Conservation (phyloP, 2,329 filamentous ascomycete species). For the Epichloe coenophiala region DNA sequence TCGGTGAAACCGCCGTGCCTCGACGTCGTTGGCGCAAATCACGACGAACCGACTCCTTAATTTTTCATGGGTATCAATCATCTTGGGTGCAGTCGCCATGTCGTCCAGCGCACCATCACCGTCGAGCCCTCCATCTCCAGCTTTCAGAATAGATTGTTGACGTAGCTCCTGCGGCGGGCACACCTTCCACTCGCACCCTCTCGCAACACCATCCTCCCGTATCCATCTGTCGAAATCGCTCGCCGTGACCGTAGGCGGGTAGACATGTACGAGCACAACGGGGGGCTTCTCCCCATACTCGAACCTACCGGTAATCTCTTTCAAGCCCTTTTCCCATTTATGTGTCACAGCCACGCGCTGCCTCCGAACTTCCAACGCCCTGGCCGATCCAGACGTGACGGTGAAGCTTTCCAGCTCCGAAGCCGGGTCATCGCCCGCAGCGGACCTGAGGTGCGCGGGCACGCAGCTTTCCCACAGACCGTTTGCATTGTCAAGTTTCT, state of each 20-base stretch:
- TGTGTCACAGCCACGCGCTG: conserved; percentile 11
- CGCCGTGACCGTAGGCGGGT: conserved; percentile 17
- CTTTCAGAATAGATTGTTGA: not conserved
- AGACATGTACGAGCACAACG: conserved; percentile 17
- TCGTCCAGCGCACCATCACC: conserved; percentile 4
- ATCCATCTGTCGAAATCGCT: conserved; percentile 24
- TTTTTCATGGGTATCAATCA: conserved; percentile 10
- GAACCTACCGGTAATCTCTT: conserved; percentile 9
- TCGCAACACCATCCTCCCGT: conserved; percentile 26
- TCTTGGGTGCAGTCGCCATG: not conserved
- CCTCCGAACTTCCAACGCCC: conserved; percentile 5
- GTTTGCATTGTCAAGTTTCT: conserved; percentile 15
- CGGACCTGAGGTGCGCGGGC: conserved; percentile 13
- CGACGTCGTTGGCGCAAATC: conserved; percentile 16
- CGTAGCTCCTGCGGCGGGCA: conserved; percentile 8
- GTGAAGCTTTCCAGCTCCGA: conserved; percentile 16
- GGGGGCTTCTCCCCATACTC: conserved; percentile 14
- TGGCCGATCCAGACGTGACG: conserved; percentile 15
- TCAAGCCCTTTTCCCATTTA: conserved; percentile 15
- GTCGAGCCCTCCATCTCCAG: conserved; percentile 2
- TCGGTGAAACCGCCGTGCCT: conserved; percentile 27
- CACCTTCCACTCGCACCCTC: conserved; percentile 15
- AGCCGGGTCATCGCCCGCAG: conserved; percentile 6
- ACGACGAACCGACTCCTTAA: conserved; percentile 19
- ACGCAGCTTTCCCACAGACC: conserved; percentile 19